Conservation (phyloP, 192 early-diverging fungal genomes). For the Coemansia sp. region DNA sequence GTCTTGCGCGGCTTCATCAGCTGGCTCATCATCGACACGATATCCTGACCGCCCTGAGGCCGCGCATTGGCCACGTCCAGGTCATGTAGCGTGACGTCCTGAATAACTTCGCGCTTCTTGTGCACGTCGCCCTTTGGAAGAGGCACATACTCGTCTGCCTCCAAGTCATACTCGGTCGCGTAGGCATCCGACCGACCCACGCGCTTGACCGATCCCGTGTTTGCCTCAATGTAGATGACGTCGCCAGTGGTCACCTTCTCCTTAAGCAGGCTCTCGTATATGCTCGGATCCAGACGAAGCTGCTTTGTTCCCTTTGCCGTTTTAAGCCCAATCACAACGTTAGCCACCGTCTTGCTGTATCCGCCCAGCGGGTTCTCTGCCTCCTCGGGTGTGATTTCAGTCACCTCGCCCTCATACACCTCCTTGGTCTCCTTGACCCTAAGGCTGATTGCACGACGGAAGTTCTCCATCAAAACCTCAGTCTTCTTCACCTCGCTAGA, state of each 20-base stretch:
- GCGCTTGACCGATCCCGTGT: conserved; percentile 97
- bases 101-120: conserved; percentile 98
- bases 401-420: conserved; percentile 99
- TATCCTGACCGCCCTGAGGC: conserved; percentile 97
- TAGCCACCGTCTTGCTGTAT: conserved; percentile 94
- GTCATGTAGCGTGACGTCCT: conserved; percentile 97
- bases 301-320: conserved; percentile 99
- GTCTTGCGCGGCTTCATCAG: conserved; percentile 99
- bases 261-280: conserved; percentile 95
- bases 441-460: conserved; percentile 92
- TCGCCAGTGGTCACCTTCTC: conserved; percentile 96
- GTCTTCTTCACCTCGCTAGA: conserved; percentile 99
- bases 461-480: conserved; percentile 99
- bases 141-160: conserved; percentile 97
- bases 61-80: conserved; percentile 95
- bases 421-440: conserved; percentile 99
- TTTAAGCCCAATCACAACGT: conserved; percentile 95
- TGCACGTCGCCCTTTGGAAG: conserved; percentile 98
- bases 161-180: conserved; percentile 97
- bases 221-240: conserved; percentile 98
- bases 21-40: conserved; percentile 98
- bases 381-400: conserved; percentile 95
- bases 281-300: conserved; percentile 93
- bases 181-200: conserved; percentile 97
- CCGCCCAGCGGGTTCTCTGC: conserved; percentile 98